Base-by-base conservation (phyloP, 2,329 filamentous ascomycete species). In the Clarireedia hainanense region DNA sequence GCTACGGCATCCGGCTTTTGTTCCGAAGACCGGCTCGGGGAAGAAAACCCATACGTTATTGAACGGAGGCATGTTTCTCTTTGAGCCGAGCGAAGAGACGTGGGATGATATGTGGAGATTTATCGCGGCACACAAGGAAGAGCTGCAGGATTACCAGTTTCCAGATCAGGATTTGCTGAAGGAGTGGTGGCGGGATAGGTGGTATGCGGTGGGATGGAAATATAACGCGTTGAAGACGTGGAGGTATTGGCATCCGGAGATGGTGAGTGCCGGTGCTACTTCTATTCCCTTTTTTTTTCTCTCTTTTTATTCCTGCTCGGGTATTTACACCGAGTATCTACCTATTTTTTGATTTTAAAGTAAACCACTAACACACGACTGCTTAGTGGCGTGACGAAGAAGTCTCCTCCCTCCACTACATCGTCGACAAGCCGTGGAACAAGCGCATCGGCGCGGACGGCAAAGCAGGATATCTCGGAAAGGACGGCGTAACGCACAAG, bases 371-470 rank as follows among this genome's bases (percentile, higher is more conserved):
- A 46, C 12, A 15, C 24, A 9, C 20, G 26, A 26, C 39, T 12
- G 6, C 39, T 6, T 15, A 46, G 42, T 84, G 80, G 80, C 66
- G 71, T 5, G 80, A 83, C 58, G 75, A 74, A 23, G 64, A 70
- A 39, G 77, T 83, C 55, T 79, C 78, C 69, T 80, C 80, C 59
- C 65, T 83, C 14, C 80, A 84, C 64, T 83, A 79, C 55, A 83
- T 84, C 50, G 67, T 84, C n/a, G 75, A 73, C 36, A 83, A 84
- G 70, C 80, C 80, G 1, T 84, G 80, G 80, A 72, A 76, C 20
- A 73, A 78, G 64, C 57, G 74, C 15, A 68, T 74, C 20, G 70
- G 66, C 17, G 62, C 64, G 1, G 61, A 70, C n/a, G 76, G 76
- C 2, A 43, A 66, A 14, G 61, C 57, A 14, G 58, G 60, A 0